Evolutionary conservation across 2,329 filamentous ascomycete species (phyloP), one percentile per base, ranked within the genome.

Genomic region (Aspergillus nomiae): DNA sequence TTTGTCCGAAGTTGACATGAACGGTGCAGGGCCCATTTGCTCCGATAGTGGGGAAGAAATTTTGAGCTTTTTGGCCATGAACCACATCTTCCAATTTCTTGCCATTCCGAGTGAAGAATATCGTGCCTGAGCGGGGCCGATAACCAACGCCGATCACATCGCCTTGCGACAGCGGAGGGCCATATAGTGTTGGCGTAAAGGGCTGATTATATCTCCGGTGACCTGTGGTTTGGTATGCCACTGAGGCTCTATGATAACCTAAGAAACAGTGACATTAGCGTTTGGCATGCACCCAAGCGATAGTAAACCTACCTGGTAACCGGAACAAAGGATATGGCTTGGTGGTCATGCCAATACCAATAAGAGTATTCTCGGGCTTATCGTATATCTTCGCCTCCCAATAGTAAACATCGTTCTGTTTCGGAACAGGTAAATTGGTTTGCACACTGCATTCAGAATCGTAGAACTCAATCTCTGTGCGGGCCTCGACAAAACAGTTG

Each of bases 361-460:
- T 86, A 68, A 92, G 82, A 0, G 92, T 96, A 63, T 83, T 88
- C 67, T 98, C 95, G 4, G 95, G 93, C 80, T 98, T 98, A 66
- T 99, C 95, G 80, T 96, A 99, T 59, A 99, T 90, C 83, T 99
- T 99, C 61, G 94, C 92, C 78, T 99, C 95, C 95, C 95, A 99
- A 79, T 99, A 99, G 78, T 99, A 99, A 12, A 98, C 94, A 74
- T 99, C 95, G 74, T 99, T 99, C 76, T 99, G 95, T 75, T 99
- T 99, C 16, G 95, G 95, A 9, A 99, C 92, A 0, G 95, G 95
- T 46, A 99, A 80, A 73, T 99, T 99, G 83, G 91, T 96, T 83
- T 97, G 92, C 65, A 98, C 95, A 71, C 94, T 96, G 82, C 94
- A 98, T 77, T 96, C 95, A 2, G 93, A 95, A 78, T 99, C 95